These are phyloP conservation scores for Diaporthe caulivora DNA, from an alignment of 2,329 filamentous ascomycete species.

Conservation along the genomic window DNA sequence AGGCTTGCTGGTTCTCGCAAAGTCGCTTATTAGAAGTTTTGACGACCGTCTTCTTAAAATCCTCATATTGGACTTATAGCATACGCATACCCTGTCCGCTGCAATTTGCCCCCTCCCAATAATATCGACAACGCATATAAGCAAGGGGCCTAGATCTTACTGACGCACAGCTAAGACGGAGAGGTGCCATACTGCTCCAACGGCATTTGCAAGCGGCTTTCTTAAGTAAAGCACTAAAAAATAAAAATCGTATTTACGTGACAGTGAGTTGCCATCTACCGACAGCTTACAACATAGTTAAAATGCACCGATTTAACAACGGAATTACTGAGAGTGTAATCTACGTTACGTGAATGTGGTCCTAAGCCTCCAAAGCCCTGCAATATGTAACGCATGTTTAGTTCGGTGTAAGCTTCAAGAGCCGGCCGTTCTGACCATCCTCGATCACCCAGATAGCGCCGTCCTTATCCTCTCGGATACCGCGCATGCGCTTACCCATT, in stretches of 20 bases:
- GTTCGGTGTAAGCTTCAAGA: slow-evolving; percentile 50
- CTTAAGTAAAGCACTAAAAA: no score
- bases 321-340: background rate
- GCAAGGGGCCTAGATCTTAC: background rate
- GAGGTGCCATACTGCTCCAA: no score
- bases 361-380: slow-evolving; percentile 34
- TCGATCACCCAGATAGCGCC: slow-evolving; percentile 50
- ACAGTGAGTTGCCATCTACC: background rate
- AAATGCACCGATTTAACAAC: background rate
- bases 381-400: slow-evolving; percentile 42
- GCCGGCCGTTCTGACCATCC: slow-evolving; percentile 47
- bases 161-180: no score
- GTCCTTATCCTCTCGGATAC: slow-evolving; percentile 48
- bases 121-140: no score
- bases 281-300: background rate
- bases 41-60: background rate
- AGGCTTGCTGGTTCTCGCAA: background rate
- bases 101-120: no score
- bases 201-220: no score
- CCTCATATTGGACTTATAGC: no score
- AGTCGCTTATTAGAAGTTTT: background rate
- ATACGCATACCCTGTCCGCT: no score
- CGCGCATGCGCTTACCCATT: slow-evolving; percentile 50
- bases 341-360: slow-evolving; percentile 7
- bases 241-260: no score